A percentile compares a stretch with the other conserved stretches of the same genome.
Conservation (phyloP, 768 basidiomycete genomes). For the Plicaturopsis crispa region DNA sequence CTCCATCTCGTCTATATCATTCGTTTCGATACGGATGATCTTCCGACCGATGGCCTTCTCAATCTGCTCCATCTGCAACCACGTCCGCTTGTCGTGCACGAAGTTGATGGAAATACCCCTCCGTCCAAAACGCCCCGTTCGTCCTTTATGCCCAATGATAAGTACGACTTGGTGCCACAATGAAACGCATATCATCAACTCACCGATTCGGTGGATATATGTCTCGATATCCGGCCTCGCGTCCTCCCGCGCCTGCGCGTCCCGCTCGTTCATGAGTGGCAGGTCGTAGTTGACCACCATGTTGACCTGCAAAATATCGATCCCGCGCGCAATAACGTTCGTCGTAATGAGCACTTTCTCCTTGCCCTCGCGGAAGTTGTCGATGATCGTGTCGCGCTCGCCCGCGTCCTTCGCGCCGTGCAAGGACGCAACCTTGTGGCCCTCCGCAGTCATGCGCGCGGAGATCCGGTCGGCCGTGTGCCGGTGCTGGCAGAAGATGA, state of each 20-base stretch:
- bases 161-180: not conserved
- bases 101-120: conserved; percentile 98
- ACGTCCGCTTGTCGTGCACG: conserved; percentile 85
- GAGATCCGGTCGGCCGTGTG: conserved; percentile 92
- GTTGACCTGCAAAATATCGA: conserved; percentile 98
- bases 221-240: conserved; percentile 86
- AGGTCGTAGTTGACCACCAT: conserved; percentile 99
- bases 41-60: conserved; percentile 69
- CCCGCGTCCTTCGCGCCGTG: conserved; percentile 89
- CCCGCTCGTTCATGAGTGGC: conserved; percentile 75
- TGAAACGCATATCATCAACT: conserved; percentile 15
- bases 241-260: conserved; percentile 35
- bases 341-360: conserved; percentile 98
- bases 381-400: conserved; percentile 89
- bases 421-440: conserved; percentile 92
- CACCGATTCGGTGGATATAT: conserved; percentile 96
- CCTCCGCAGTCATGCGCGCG: conserved; percentile 82
- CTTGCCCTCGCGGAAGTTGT: conserved; percentile 91
- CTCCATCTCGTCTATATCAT: conserved; percentile 92
- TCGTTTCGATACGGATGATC: conserved; percentile 83
- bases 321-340: conserved; percentile 96
- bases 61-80: conserved; percentile 86
- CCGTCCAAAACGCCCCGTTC: conserved; percentile 96
- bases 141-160: conserved; percentile 46
- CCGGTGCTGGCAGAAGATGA: conserved; percentile 96